These are phyloP conservation scores for Gigaspora rosea DNA, from an alignment of 192 early-diverging fungal genomes.

Conservation along the genomic window DNA sequence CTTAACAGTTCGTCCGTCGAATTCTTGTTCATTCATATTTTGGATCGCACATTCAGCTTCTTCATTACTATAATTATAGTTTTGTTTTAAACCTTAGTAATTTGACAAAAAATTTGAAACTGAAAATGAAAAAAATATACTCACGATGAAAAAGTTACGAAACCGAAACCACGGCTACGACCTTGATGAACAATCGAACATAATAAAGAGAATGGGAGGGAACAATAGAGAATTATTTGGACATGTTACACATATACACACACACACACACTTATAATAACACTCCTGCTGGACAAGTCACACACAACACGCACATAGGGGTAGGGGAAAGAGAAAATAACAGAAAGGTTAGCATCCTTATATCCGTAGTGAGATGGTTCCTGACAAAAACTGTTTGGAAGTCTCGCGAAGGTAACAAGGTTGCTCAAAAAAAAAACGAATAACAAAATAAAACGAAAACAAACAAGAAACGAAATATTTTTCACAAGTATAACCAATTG, in stretches of 20 bases:
- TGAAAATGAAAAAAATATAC: slow-evolving; percentile 37
- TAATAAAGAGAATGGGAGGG: slow-evolving; percentile 11
- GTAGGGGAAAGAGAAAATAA: slow-evolving; percentile 7
- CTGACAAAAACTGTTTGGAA: neutral
- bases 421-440: slow-evolving; percentile 4
- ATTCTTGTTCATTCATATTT: slow-evolving; percentile 61
- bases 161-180: slow-evolving; percentile 83
- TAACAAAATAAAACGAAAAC: neutral
- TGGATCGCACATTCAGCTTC: slow-evolving; percentile 63
- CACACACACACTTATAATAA: neutral
- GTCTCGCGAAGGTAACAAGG: slow-evolving; percentile 8
- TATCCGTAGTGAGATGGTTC: neutral
- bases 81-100: too few species aligned
- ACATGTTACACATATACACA: neutral
- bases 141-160: slow-evolving; percentile 60
- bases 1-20: slow-evolving; percentile 76
- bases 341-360: slow-evolving; percentile 24
- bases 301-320: neutral
- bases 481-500: neutral
- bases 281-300: slow-evolving; percentile 11
- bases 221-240: slow-evolving; percentile 15
- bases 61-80: slow-evolving; percentile 29
- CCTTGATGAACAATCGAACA: slow-evolving; percentile 44
- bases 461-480: too few species aligned
- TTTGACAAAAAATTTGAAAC: slow-evolving; percentile 39